A percentile compares a stretch with the other conserved stretches of the same genome.
Conservation (phyloP, 2,329 filamentous ascomycete genomes). For the Aureobasidium sp. region DNA sequence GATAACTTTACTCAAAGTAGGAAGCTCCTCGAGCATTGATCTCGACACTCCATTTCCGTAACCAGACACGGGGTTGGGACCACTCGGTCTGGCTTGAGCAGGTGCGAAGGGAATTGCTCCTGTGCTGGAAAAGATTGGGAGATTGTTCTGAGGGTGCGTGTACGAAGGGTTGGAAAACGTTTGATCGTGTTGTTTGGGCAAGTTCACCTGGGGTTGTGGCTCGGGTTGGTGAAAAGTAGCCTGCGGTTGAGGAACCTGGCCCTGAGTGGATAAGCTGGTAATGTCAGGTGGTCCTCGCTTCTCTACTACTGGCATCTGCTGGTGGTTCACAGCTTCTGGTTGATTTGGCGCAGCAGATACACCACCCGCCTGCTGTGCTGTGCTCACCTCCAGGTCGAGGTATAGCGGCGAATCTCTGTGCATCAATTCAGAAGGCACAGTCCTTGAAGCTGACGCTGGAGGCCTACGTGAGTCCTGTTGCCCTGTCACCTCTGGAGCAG, state of each 20-base stretch:
- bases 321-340: background rate
- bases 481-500: background rate
- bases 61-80: background rate
- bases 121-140: slow-evolving; percentile 22
- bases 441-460: background rate
- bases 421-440: background rate
- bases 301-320: background rate
- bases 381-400: background rate
- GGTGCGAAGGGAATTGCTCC: slow-evolving; percentile 28
- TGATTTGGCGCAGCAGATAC: background rate
- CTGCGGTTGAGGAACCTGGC: background rate
- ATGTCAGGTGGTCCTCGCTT: background rate
- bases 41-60: slow-evolving; percentile 18
- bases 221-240: background rate
- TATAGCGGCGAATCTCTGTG: slow-evolving; percentile 1
- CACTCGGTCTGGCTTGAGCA: background rate
- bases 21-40: slow-evolving; percentile 14
- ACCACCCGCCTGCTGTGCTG: background rate
- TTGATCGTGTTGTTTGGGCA: background rate
- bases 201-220: background rate
- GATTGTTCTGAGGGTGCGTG: slow-evolving; percentile 6
- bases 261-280: background rate
- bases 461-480: background rate
- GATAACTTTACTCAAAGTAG: background rate
- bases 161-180: slow-evolving; percentile 4